A percentile compares a stretch with the other conserved stretches of the same genome.
Conservation (phyloP, 176 grass and related monocot species). For the Cenchrus purpureus region DNA sequence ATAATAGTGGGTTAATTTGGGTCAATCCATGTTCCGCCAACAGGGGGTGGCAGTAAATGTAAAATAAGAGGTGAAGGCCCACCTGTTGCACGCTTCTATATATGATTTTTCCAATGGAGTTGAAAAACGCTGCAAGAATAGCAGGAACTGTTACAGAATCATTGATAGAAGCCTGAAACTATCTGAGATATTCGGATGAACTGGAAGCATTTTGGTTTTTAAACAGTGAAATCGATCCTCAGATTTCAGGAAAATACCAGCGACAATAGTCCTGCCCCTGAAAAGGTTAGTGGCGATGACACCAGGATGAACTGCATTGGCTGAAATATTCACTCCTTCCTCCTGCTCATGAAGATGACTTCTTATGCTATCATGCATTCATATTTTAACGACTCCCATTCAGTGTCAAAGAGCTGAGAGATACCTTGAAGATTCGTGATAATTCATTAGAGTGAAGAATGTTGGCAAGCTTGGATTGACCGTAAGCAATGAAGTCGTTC, state of each 20-base stretch:
- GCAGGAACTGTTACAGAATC: not conserved
- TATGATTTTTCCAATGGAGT: slow-evolving; percentile 42
- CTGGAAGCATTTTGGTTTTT: not conserved
- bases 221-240: not conserved
- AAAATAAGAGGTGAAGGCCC: not conserved
- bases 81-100: slow-evolving; percentile 41
- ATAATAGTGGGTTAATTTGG: not conserved
- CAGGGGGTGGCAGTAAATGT: not conserved
- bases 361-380: not conserved
- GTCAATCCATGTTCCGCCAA: not conserved
- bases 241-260: slow-evolving; percentile 14
- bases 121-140: slow-evolving; percentile 35
- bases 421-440: slow-evolving; percentile 66
- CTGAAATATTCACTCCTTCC: slow-evolving; percentile 72
- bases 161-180: not conserved
- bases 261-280: slow-evolving; percentile 59
- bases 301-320: slow-evolving; percentile 85
- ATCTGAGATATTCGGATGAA: not conserved
- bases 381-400: not conserved
- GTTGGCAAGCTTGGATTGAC: slow-evolving; percentile 87
- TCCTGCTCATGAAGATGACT: slow-evolving; percentile 31
- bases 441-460: slow-evolving; percentile 84
- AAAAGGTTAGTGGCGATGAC: slow-evolving; percentile 76
- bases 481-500: slow-evolving; percentile 61
- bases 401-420: not conserved